These are phyloP conservation scores for Penicillium goetzii DNA, from an alignment of 495 filamentous ascomycete genomes.

Conservation along the genomic window DNA sequence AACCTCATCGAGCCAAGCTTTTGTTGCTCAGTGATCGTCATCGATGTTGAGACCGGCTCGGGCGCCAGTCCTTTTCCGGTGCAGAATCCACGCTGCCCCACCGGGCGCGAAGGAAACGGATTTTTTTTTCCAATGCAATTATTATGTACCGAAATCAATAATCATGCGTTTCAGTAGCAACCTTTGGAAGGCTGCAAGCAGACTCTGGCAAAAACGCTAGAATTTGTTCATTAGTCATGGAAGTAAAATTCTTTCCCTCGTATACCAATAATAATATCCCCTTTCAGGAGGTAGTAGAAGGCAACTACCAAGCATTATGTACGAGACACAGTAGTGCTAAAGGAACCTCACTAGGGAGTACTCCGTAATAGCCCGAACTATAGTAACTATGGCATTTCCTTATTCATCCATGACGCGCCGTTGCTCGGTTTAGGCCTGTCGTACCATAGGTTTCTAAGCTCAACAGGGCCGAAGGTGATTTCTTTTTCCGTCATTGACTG, in stretches of 20 bases:
- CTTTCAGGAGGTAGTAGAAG: background rate
- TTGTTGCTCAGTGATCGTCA: slow-evolving; percentile 24
- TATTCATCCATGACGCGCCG: slow-evolving; percentile 4
- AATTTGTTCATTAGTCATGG: background rate
- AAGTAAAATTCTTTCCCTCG: background rate
- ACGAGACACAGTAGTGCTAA: background rate
- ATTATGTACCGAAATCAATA: slow-evolving; percentile 1
- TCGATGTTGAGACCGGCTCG: slow-evolving; percentile 21
- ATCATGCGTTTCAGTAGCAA: slow-evolving; percentile 7
- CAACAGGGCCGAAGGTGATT: slow-evolving; percentile 4
- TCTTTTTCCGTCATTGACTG: slow-evolving; percentile 17
- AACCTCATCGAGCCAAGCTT: slow-evolving; percentile 16
- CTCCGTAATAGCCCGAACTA: background rate
- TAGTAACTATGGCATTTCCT: background rate
- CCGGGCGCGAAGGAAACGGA: slow-evolving; percentile 18
- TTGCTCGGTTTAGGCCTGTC: slow-evolving; percentile 13
- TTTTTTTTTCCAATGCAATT: slow-evolving; percentile 10
- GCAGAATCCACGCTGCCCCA: slow-evolving; percentile 29
- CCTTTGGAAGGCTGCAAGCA: background rate
- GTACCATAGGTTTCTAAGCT: background rate
- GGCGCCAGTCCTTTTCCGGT: slow-evolving; percentile 18
- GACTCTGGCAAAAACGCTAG: background rate
- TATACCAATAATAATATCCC: background rate
- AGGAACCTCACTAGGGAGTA: background rate
- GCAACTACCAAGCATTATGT: background rate